Base-by-base conservation (phyloP, 164 flowering plant species). In the Amborella trichopoda region DNA sequence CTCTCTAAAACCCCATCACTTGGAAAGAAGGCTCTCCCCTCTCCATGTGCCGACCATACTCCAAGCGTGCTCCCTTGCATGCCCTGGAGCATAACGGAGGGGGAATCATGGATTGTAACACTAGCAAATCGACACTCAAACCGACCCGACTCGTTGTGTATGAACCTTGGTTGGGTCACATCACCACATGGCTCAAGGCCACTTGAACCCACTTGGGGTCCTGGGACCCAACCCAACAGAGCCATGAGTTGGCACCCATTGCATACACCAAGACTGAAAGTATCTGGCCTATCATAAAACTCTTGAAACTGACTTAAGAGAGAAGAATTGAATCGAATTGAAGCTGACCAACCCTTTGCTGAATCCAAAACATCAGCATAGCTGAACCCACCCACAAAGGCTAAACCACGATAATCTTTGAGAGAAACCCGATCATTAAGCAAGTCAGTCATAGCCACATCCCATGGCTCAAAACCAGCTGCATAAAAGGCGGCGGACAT, bases 231-330 rank as follows among this genome's bases (percentile, higher is more conserved):
- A 6, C 95, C 98, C 28, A 90, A 50, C 13, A 90, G 65, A 24
- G 97, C 97, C 97, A 85, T 90, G 40, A 90, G 91, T 60, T 90
- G 97, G 55, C 97, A 90, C 17, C 95, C 97, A 63, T 90, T 86
- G 67, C 97, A 83, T 33, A 90, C 76, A 27, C 97, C 95, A 19
- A 90, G 79, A 54, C 97, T 90, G 64, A 86, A 90, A 39, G 68
- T 63, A 33, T 63, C 53, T 20, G 68, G 63, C 30, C 63, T 50
- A 21, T 63, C 55, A 38, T 58, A 63, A 49, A 63, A 63, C 46
- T 58, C 56, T 14, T 53, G 63, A 49, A 58, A 63, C 24, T 63
- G 60, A 11, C 61, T 61, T 18, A 90, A 58, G 46, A 90, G 83
- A 53, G 83, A 81, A 60, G 68, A 64, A 33, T 55, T 55, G 59